Evolutionary conservation across 352 stramenopile species (phyloP).

Genomic region (Aphanomyces cochlioides): DNA sequence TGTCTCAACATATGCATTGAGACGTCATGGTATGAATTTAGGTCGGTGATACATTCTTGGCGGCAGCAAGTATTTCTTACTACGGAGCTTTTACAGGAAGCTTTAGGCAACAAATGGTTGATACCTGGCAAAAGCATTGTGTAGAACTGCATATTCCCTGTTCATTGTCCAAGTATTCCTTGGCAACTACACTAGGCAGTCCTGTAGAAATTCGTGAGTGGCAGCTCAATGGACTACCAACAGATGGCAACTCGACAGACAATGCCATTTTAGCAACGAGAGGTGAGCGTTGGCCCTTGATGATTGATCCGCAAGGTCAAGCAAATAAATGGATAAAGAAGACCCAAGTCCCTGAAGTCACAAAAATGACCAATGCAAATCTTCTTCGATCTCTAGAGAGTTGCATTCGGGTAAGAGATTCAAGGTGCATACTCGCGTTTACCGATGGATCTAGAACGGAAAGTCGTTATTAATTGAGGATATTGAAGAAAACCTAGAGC

Average conservation of each 20-base stretch:
- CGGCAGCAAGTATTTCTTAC: conserved; percentile 90
- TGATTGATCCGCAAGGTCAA: conserved; percentile 93
- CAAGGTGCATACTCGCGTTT: not conserved
- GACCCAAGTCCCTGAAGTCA: conserved; percentile 62
- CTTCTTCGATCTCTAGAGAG: conserved; percentile 86
- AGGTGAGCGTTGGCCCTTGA: conserved; percentile 89
- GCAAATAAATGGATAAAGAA: conserved; percentile 95
- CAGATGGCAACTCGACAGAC: conserved; percentile 89
- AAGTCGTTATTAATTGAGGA: conserved; percentile 91
- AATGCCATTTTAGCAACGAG: conserved; percentile 90
- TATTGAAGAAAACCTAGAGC: conserved; percentile 89
- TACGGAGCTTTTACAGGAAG: conserved; percentile 91
- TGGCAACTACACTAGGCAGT: conserved; percentile 78
- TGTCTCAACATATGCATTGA: not conserved
- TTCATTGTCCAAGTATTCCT: conserved; percentile 53
- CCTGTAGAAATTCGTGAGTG: conserved; percentile 90
- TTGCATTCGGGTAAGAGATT: conserved; percentile 69
- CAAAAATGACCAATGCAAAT: conserved; percentile 90
- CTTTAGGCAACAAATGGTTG: conserved; percentile 77
- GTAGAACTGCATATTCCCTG: conserved; percentile 69
- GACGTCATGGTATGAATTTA: conserved; percentile 40
- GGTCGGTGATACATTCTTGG: conserved; percentile 91
- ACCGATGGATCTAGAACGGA: conserved; percentile 43
- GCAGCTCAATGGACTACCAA: conserved; percentile 89
- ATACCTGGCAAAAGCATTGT: conserved; percentile 62